Evolutionary conservation across 257 asterid genomes (phyloP), one percentile per base, ranked within the genome.

Genomic region (Capsicum rhomboideum): DNA sequence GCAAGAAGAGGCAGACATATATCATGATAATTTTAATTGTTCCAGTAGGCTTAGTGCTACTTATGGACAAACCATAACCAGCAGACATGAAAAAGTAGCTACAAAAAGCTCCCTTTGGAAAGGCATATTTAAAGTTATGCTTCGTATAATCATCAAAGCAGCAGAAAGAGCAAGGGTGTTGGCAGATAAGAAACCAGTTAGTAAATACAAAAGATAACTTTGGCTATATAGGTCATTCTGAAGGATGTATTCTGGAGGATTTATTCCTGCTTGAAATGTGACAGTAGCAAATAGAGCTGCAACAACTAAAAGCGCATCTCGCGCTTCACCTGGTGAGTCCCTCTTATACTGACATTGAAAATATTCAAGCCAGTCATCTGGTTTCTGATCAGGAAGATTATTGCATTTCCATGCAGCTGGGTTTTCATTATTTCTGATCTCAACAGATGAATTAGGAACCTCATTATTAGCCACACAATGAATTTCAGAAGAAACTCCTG

Each of bases 191-290:
- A 84, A 86, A 37, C 74, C 61, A 2, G 80, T 80, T 10, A 72
- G 37, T 1, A 80, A 13, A 0, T 46, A 17, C 50, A 66, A 6
- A 17, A 2, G 68, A 8, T 8, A 4, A 42, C 6, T 42, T 42
- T 42, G 8, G 16, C 9, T 18, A 21, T 52, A 34, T 13, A 29
- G 31, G 71, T 37, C 31, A 3, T 69, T 79, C 23, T 67, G 55
- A 6, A 42, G 46, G 11, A 85, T 26, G 59, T 82, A 63, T n/a
- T 26, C n/a, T 12, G 88, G 86, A 9, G 88, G 88, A 78, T 79
- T 82, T 3, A 86, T 69, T 8, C 88, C 88, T 7, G 88, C 86
- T 56, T 86, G 40, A 49, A 83, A 86, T 3, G 88, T 86, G 8
- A 83, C 86, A 2, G 84, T 72, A 11, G 78, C 85, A 21, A 86